Evolutionary conservation across 2,329 filamentous ascomycete species (phyloP), one percentile per base, ranked within the genome.

Genomic region (Xylariaceae sp.): DNA sequence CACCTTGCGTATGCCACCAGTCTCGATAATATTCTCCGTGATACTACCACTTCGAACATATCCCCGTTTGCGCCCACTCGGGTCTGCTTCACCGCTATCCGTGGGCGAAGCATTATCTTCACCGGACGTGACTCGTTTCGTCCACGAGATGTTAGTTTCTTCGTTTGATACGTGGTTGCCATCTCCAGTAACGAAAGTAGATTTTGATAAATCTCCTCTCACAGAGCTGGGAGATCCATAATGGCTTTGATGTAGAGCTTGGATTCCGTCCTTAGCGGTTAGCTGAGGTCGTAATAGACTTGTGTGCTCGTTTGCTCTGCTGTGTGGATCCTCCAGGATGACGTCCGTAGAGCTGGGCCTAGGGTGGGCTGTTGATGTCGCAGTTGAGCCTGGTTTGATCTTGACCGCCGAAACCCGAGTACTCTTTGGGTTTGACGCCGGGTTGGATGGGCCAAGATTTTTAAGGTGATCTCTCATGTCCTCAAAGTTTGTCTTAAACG

Each of bases 11-110:
- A 92, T 79, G 1, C 89, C 89, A 60, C 87, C 87, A 4, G 87
- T 78, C 65, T 92, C 87, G 47, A 91, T 78, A n/a, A 89, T 79
- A 56, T 89, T 89, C 72, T 92, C 88, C 0, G 88, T 91, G 63
- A 92, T 91, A 67, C 87, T 90, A 28, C 89, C 89, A 62, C 87
- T 90, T 51, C 88, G 81, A 4, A 87, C 86, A 5, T 80, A 78
- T 7, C 82, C 66, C 49, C 65, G 67, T 28, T 58, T 63, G 46
- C 61, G 60, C 21, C 48, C 59, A 21, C 43, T 50, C 21, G 36
- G 54, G 28, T 68, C 65, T 14, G 47, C 54, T 7, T 65, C 62
- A 7, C 52, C 36, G 23, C 64, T 65, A 21, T 60, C 65, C 11
- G 61, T 62, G 2, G 63, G 61, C n/a, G 65, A 69, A 14, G 52